phyloP scores from a whole-genome alignment of 805 yeast genomes.

The Teunomyces gatunensis region DNA sequence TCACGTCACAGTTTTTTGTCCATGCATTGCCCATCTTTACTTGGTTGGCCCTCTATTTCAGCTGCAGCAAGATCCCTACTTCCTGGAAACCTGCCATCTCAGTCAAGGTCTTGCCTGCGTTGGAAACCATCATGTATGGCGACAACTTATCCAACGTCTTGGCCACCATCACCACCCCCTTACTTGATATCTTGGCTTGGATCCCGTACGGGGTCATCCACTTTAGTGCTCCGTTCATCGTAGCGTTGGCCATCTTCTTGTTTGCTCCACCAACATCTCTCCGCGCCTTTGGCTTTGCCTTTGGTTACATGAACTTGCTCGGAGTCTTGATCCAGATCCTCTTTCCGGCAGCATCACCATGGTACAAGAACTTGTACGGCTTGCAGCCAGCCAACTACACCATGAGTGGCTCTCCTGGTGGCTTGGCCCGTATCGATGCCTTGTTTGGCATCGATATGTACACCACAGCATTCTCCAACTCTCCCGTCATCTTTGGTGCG shows the following conservation, averaged over 20 bases:
- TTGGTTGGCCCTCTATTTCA: slow-evolving; percentile 82
- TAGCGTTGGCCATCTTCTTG: slow-evolving; percentile 71
- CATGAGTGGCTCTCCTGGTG: slow-evolving; percentile 95
- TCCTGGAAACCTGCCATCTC: slow-evolving; percentile 82
- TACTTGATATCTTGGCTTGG: slow-evolving; percentile 88
- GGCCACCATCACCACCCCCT: slow-evolving; percentile 64
- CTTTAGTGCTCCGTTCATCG: slow-evolving; percentile 86
- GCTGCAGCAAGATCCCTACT: slow-evolving; percentile 70
- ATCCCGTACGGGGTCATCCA: slow-evolving; percentile 91
- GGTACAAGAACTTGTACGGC: slow-evolving; percentile 87
- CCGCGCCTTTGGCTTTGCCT: slow-evolving; percentile 84
- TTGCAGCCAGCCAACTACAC: slow-evolving; percentile 85
- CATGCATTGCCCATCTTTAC: slow-evolving; percentile 80
- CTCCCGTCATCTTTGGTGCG: slow-evolving; percentile 95
- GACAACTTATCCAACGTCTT: slow-evolving; percentile 82
- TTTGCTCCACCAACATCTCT: slow-evolving; percentile 91
- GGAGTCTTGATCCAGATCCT: slow-evolving; percentile 82
- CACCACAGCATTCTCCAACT: slow-evolving; percentile 74
- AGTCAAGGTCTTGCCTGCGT: slow-evolving; percentile 84
- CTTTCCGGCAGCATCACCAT: slow-evolving; percentile 96
- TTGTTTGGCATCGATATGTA: slow-evolving; percentile 79
- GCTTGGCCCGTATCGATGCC: slow-evolving; percentile 81
- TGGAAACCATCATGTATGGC: slow-evolving; percentile 90
- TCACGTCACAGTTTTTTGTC: slow-evolving; percentile 79
- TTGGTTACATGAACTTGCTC: slow-evolving; percentile 87